Evolutionary conservation across 306 rosid species (phyloP), one percentile per base, ranked within the genome.

Genomic region (Astragalus glycyphyllos): DNA sequence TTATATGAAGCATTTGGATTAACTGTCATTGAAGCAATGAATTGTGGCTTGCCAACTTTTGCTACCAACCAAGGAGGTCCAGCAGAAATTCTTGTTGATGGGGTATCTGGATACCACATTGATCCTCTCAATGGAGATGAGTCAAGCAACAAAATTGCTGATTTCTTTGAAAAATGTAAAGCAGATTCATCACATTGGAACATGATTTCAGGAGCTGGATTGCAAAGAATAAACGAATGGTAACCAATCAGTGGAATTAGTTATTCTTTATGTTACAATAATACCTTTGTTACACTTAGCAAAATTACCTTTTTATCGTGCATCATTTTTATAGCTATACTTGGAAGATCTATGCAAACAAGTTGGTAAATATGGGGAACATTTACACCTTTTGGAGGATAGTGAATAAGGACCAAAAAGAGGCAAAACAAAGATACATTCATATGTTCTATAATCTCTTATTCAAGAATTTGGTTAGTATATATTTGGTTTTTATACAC

Each of bases 1-100:
- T 68, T 93, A 7, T 93, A 88, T 80, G 98, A 93, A 84, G 97
- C 98, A 60, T 93, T 92, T 64, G 98, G 98, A 34, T 87, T 93
- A 13, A 93, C 98, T 16, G 98, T 93, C 76, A 93, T 93, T 58
- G 98, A 93, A 84, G 98, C 98, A 77, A 93, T 93, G 98, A 93
- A 86, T 82, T 90, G 93, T 70, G 98, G 97, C 56, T 77, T 93
- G 68, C 97, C 98, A 14, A 90, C 97, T 26, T 93, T 93, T 87
- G 98, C 97, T 20, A 93, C 98, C 41, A 93, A 84, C 65, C 98
- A 93, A 86, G 98, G 98, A 15, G 98, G 98, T 35, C 98, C 98
- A 0, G 96, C 98, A 47, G 97, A 93, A 84, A 90, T 90, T 68
- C 88, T 93, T 50, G 85, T 90, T 44, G 97, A 90, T 82, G 96